phyloP scores from a whole-genome alignment of 1,284 basidiomycete genomes.

The Boletus semigastroideus region DNA sequence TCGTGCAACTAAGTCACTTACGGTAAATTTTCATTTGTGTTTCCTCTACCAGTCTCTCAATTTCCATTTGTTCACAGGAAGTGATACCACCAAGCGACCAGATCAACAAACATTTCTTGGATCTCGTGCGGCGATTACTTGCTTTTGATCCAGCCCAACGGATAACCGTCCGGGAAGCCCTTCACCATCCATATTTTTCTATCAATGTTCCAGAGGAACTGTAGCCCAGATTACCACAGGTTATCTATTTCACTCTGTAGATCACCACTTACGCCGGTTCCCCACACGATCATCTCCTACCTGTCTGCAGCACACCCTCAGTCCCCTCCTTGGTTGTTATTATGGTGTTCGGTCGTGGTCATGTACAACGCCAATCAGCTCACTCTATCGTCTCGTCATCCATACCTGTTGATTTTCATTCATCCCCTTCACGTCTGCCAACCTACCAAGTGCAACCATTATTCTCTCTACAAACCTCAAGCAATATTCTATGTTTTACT shows the following conservation, averaged over 20 bases:
- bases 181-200: constrained; percentile 84
- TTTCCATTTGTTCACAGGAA: constrained; percentile 49
- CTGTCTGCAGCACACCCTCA: constrained; percentile 25
- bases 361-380: constrained; percentile 37
- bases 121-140: constrained; percentile 85
- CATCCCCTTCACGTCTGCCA: constrained; percentile 17
- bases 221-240: constrained; percentile 38
- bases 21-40: constrained; percentile 46
- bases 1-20: constrained; percentile 76
- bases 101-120: constrained; percentile 79
- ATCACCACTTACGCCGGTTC: constrained; percentile 28
- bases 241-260: constrained; percentile 39
- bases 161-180: constrained; percentile 83
- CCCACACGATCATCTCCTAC: constrained; percentile 24
- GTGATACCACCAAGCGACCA: constrained; percentile 77
- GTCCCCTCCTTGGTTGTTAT: constrained; percentile 35
- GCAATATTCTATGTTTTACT: constrained; percentile 35
- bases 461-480: constrained; percentile 28
- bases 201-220: constrained; percentile 59
- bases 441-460: constrained; percentile 33
- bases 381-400: constrained; percentile 29
- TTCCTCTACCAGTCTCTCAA: constrained; percentile 13
- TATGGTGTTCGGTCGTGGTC: constrained; percentile 39
- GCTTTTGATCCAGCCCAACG: constrained; percentile 90
- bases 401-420: constrained; percentile 30